Base-by-base conservation (phyloP, 129 eudicot genomes). In the Flaveria linearis region DNA sequence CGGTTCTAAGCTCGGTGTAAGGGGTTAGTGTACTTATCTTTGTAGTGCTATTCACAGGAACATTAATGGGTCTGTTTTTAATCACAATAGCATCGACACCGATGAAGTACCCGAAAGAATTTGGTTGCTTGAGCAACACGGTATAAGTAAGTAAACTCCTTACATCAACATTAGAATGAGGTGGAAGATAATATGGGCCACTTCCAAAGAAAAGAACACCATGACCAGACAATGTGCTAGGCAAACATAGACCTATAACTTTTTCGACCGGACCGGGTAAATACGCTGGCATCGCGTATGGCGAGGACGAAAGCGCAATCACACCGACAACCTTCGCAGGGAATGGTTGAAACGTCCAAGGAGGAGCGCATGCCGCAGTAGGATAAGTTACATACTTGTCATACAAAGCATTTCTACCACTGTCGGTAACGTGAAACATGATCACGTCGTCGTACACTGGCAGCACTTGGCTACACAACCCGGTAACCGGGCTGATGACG, bases 31-130 rank as follows among this genome's bases (percentile, higher is more conserved):
- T 74, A 22, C 78, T 74, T 7, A 74, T 58, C 69, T 74, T 74
- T 16, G 78, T 10, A 57, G 58, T 60, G 2, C 42, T 16, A 25
- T 58, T 73, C 2, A 2, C 23, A 3, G 55, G 68, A 73, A 73
- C 69, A 22, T 13, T 43, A 4, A 58, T 55, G 12, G 67, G 56
- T 55, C 36, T 39, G 0, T 18, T 55, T 36, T 36, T 72, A 55
- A 73, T 73, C 4, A 58, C 57, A 3, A 74, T 55, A 6, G 41
- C 17, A 14, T 60, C 23, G 45, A 74, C 69, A 15, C 78, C 46
- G 1, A 74, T 60, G 26, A 74, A 74, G 78, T 58, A 74, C 9
- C 78, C 78, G 25, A 74, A 74, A 15, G 78, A 60, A 11, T 42
- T 16, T 0, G 69, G 69, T 7, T 60, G 78, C 45, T 74, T 58